Evolutionary conservation across 1,284 basidiomycete species (phyloP).

Genomic region (Sparassis latifolia): DNA sequence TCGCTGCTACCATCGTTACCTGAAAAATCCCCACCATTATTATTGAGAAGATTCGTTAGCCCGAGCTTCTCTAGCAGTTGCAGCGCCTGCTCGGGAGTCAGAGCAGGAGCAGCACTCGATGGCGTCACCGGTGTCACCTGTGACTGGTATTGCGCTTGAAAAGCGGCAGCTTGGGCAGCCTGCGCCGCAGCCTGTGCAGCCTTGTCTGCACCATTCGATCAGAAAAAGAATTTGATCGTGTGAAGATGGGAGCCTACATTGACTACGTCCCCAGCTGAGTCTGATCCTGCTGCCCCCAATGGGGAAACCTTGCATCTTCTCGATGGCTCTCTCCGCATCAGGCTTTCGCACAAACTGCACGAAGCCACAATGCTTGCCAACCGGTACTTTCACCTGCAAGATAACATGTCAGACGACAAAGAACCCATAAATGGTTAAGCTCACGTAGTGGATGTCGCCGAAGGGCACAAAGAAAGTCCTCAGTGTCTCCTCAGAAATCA

Average conservation of each 20-base stretch:
- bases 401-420: background rate
- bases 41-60: constrained; percentile 35
- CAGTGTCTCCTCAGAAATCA: constrained; percentile 84
- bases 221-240: background rate
- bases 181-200: constrained; percentile 83
- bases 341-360: constrained; percentile 90
- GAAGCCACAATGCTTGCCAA: constrained; percentile 93
- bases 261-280: constrained; percentile 88
- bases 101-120: constrained; percentile 16
- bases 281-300: constrained; percentile 88
- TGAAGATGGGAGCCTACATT: constrained; percentile 49
- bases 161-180: constrained; percentile 66
- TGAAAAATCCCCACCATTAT: constrained; percentile 9
- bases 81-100: constrained; percentile 64
- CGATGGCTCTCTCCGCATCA: constrained; percentile 89
- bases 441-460: constrained; percentile 86
- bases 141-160: constrained; percentile 44
- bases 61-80: constrained; percentile 60
- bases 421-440: constrained; percentile 6
- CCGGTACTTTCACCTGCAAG: constrained; percentile 84
- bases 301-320: constrained; percentile 94
- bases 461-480: constrained; percentile 86
- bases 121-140: constrained; percentile 23
- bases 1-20: constrained; percentile 14
- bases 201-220: constrained; percentile 48